Base-by-base conservation (phyloP, 257 asterid genomes). In the Plectranthus barbatus region DNA sequence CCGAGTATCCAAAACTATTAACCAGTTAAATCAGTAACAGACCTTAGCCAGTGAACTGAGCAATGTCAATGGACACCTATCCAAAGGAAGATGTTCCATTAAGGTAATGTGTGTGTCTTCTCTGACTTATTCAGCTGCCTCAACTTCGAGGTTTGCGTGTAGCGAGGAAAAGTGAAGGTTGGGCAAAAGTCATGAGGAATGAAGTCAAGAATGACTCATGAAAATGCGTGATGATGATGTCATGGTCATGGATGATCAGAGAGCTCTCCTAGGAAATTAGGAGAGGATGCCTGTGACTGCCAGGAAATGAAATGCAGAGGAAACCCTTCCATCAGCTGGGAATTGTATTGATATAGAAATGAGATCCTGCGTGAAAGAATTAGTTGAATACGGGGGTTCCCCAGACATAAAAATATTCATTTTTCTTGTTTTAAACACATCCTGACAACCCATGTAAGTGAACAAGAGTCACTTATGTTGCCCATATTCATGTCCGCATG, bases 331-430 rank as follows among this genome's bases (percentile, higher is more conserved):
- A 76, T 80, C 84, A 69, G 81, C 87, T 82, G 80, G 74, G 75
- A 33, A 59, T 53, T 61, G 74, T 69, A 76, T 74, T 73, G 81
- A 72, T 72, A 82, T 77, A 70, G 81, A 83, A 75, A 60, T 73
- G 74, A 61, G 59, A 77, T 74, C 95, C 93, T 87, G 95, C 88
- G 93, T 68, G 88, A 87, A 87, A 87, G 79, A 84, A 87, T 79
- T 70, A 74, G 74, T 81, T 84, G 87, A 84, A 84, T 69, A 77
- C 58, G 80, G 85, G 83, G 82, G 80, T 80, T 77, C 67, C 75
- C 56, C 69, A 80, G 72, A 72, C 85, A 72, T 62, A 66, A 68
- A 77, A 55, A 49, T 69, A 56, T 72, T 62, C 33, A 76, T 67
- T 61, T 74, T 64, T 26, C 69, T 67, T 69, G 52, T 57, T 62